Evolutionary conservation across 1,284 basidiomycete species (phyloP).

Genomic region (Violaceomyces palustris): DNA sequence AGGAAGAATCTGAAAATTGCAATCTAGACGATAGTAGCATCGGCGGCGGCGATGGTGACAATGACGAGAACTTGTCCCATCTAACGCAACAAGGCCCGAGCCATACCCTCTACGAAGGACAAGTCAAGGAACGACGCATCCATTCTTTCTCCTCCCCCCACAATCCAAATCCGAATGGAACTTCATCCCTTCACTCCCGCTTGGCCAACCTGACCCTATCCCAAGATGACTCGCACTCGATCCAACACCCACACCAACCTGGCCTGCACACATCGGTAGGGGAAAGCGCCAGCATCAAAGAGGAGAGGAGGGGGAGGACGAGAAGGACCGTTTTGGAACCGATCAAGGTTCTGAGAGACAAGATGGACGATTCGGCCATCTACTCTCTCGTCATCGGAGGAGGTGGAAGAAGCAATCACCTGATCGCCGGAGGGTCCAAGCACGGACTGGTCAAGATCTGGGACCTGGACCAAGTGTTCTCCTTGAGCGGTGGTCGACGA

Average conservation of each 20-base stretch:
- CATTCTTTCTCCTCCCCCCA: too few relatives aligned
- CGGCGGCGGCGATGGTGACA: background rate
- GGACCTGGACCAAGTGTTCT: conserved; percentile 1
- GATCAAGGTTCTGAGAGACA: conserved; percentile 7
- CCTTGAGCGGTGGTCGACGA: conserved; percentile 1
- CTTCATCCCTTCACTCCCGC: too few relatives aligned
- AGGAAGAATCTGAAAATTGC: too few relatives aligned
- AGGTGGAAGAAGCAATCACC: background rate
- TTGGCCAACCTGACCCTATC: too few relatives aligned
- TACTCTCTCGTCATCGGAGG: conserved; percentile 23
- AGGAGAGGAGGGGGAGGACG: too few relatives aligned
- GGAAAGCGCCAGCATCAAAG: too few relatives aligned
- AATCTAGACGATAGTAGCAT: background rate
- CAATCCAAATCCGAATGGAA: too few relatives aligned
- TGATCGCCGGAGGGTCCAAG: conserved; percentile 12
- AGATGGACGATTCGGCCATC: conserved; percentile 11
- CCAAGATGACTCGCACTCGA: too few relatives aligned
- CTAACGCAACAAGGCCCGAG: background rate
- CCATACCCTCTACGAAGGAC: background rate
- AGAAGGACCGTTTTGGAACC: conserved; percentile 3
- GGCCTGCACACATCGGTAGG: too few relatives aligned
- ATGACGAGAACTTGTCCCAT: too few relatives aligned
- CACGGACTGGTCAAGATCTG: conserved; percentile 14
- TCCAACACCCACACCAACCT: too few relatives aligned
- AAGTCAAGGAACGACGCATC: background rate